Conservation (phyloP, 2,329 filamentous ascomycete genomes). For the Aspergillus flavus region DNA sequence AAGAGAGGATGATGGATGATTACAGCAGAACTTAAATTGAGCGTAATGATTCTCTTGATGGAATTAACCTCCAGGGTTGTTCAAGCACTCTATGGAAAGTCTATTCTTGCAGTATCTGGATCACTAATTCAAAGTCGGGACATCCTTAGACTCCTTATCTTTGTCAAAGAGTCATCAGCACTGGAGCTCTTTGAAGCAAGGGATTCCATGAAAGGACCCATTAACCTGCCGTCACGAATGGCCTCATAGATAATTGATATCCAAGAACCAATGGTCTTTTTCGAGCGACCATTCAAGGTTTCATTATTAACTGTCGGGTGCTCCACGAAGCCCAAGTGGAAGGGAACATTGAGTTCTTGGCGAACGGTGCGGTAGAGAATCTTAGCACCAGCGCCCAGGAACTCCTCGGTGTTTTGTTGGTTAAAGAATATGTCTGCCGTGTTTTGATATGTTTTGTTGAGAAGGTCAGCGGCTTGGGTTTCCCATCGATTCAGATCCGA, state of each 20-base stretch:
- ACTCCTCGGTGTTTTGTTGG: conserved; percentile 17
- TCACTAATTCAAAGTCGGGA: background rate
- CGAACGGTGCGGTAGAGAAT: conserved; percentile 38
- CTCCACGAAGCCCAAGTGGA: conserved; percentile 31
- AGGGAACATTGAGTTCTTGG: conserved; percentile 32
- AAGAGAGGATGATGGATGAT: too few relatives aligned
- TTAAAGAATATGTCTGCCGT: conserved; percentile 17
- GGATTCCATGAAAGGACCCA: conserved; percentile 12
- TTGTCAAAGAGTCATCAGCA: background rate
- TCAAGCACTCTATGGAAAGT: background rate
- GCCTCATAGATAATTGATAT: conserved; percentile 28
- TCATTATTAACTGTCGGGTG: conserved; percentile 21
- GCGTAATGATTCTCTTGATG: background rate
- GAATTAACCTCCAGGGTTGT: background rate
- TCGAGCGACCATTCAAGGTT: conserved; percentile 18
- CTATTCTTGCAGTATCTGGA: background rate
- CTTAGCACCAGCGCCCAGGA: conserved; percentile 26
- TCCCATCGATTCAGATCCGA: conserved; percentile 17
- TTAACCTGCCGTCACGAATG: conserved; percentile 19
- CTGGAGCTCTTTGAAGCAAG: background rate
- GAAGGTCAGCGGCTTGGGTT: conserved; percentile 4
- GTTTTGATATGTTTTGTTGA: conserved; percentile 15
- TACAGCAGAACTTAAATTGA: background rate
- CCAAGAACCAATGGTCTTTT: conserved; percentile 31
- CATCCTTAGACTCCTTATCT: background rate